These are phyloP conservation scores for Arctostaphylos glauca DNA, from an alignment of 148 eudicot species.

Conservation along the genomic window DNA sequence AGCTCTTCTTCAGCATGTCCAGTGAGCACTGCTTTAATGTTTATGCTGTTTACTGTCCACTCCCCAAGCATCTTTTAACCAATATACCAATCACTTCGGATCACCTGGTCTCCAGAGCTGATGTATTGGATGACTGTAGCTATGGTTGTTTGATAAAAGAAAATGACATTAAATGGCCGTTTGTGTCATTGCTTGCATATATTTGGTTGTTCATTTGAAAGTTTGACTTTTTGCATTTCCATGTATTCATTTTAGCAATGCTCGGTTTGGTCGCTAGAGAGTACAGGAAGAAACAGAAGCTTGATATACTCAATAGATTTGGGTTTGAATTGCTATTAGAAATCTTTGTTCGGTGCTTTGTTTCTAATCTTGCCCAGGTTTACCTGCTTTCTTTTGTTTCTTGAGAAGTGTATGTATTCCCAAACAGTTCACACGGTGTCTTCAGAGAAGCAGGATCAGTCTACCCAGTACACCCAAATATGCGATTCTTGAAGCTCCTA, in stretches of 20 bases:
- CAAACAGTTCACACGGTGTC: background rate
- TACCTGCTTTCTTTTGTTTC: background rate
- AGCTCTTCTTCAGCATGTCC: too few relatives aligned
- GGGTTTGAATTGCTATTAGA: background rate
- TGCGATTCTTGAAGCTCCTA: background rate
- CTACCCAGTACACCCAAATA: background rate
- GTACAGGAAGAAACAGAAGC: background rate
- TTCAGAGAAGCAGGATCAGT: background rate
- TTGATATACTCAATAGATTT: background rate
- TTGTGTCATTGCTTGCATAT: too few relatives aligned
- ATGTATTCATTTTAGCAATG: background rate
- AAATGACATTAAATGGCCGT: too few relatives aligned
- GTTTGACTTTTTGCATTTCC: background rate
- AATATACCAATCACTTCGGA: too few relatives aligned
- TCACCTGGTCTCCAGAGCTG: too few relatives aligned
- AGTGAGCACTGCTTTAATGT: too few relatives aligned
- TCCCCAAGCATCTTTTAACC: too few relatives aligned
- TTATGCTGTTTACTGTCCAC: too few relatives aligned
- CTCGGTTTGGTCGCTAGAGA: background rate
- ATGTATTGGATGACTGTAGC: too few relatives aligned
- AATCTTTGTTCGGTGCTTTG: background rate
- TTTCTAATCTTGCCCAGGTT: background rate
- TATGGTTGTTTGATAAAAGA: too few relatives aligned
- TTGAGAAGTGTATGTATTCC: background rate
- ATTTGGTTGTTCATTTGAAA: background rate